Conservation (phyloP, 176 grass and related monocot genomes). For the Aechmea fasciata region DNA sequence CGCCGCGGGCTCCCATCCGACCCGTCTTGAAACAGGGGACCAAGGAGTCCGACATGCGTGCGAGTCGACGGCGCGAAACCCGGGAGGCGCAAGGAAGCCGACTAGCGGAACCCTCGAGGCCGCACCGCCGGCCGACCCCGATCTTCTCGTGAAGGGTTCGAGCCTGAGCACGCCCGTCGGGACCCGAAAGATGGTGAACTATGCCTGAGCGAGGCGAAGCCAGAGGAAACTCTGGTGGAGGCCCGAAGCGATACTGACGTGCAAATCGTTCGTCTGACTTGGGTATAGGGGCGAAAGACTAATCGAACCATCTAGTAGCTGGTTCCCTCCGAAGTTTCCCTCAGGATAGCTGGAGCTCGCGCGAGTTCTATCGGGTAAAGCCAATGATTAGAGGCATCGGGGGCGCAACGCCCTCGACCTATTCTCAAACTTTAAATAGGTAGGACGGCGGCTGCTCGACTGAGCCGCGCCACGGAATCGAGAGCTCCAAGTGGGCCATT, state of each 20-base stretch:
- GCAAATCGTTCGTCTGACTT: conserved; percentile 53
- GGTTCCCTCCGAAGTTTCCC: conserved; percentile 54
- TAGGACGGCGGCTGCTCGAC: conserved; percentile 14
- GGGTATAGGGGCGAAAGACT: conserved; percentile 51
- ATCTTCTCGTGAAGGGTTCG: conserved; percentile 76
- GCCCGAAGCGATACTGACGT: conserved; percentile 51
- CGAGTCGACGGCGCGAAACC: conserved; percentile 11
- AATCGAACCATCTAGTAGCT: conserved; percentile 55
- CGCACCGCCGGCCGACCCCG: too few relatives aligned
- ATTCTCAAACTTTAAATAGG: conserved; percentile 96
- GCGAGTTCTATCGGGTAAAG: conserved; percentile 48
- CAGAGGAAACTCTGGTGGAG: conserved; percentile 21
- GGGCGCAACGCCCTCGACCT: conserved; percentile 67
- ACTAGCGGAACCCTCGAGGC: too few relatives aligned
- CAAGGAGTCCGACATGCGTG: conserved; percentile 22
- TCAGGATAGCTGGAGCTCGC: conserved; percentile 41
- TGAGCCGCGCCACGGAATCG: conserved; percentile 10
- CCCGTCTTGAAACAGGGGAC: conserved; percentile 23
- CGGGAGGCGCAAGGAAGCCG: too few relatives aligned
- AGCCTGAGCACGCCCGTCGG: conserved; percentile 38
- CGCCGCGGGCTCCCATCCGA: conserved; percentile 11
- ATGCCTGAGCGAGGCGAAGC: too few relatives aligned
- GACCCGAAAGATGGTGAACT: background rate
- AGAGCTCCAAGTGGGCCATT: conserved; percentile 41
- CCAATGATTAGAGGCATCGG: conserved; percentile 80